These are phyloP conservation scores for Antitrichia curtipendula DNA, from an alignment of 225 moss, liverwort and hornwort genomes.

Conservation along the genomic window DNA sequence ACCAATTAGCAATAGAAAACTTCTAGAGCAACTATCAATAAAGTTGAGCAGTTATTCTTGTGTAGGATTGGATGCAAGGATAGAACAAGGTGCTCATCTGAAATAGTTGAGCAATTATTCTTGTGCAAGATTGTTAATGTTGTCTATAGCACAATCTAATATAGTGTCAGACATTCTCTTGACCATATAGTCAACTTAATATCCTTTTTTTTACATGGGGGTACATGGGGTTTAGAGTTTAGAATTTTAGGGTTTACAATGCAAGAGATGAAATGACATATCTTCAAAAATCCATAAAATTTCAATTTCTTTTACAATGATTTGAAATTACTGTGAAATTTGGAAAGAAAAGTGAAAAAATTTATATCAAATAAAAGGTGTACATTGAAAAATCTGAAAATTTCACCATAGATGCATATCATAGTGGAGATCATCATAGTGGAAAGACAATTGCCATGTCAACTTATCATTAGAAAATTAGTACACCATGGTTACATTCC, in stretches of 20 bases:
- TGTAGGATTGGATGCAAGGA: rapidly evolving
- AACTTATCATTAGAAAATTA: not conserved
- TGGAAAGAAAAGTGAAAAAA: rapidly evolving
- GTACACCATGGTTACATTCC: not conserved
- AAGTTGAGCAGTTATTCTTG: not conserved
- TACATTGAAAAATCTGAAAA: not conserved
- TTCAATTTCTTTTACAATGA: not conserved
- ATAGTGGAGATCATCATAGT: not conserved
- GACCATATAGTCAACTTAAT: rapidly evolving
- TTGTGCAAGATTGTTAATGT: rapidly evolving
- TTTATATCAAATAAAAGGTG: not conserved
- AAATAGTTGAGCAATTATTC: not conserved
- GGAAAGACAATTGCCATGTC: not conserved
- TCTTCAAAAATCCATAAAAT: not conserved
- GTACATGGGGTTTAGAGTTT: too few species aligned
- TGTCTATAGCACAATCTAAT: not conserved
- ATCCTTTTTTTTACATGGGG: not conserved
- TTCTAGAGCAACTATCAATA: not conserved
- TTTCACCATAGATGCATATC: not conserved
- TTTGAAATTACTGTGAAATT: not conserved
- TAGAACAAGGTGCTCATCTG: too few species aligned
- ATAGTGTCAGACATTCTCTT: rapidly evolving
- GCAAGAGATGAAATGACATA: not conserved
- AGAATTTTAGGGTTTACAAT: too few species aligned
- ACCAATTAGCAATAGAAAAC: too few species aligned